Base-by-base conservation (phyloP, 176 grass and related monocot species). In the Rhipidocladum racemiflorum region DNA sequence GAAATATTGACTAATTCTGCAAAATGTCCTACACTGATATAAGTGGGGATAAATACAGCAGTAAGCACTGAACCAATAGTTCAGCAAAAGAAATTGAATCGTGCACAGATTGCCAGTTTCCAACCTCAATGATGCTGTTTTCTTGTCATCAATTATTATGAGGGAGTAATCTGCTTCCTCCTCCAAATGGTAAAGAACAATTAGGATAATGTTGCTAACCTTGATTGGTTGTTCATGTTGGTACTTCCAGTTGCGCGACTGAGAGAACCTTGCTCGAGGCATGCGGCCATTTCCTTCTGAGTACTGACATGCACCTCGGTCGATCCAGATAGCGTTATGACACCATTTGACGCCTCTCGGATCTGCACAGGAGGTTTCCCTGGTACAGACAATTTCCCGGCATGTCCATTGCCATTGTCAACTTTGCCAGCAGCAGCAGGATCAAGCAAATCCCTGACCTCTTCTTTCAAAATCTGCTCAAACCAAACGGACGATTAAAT, bases 141-240 rank as follows among this genome's bases (percentile, higher is more conserved):
- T 27, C 61, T 13, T 70, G 15, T 45, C 11, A 72, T 36, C 0
- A 14, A 12, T 61, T 64, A 12, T 61, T 64, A 23, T 55, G 44
- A 39, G 2, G 30, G 35, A 17, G 50, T 70, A 51, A 76, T 29
- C 28, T 53, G 79, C 25, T 82, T 77, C 27, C 32, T 73, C 51
- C 5, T 39, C 17, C 14, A 66, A 75, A 84, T 50, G 64, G 51
- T 49, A 60, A 70, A 72, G 16, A 48, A n/a, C 28, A 28, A 28
- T 63, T 77, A 56, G 16, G 62, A 24, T 61, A 29, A 32, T 59
- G 35, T 16, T 77, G 14, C 81, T 74, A 87, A 99, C 97, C 97
- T 99, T 36, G 97, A 99, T 28, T 99, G 97, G 77, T 90, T 99
- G 85, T 99, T 99, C 94, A 97, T 97, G 84, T 97, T 97, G 50